phyloP scores from a whole-genome alignment of 2,329 filamentous ascomycete genomes.

The Escovopsis sp. region DNA sequence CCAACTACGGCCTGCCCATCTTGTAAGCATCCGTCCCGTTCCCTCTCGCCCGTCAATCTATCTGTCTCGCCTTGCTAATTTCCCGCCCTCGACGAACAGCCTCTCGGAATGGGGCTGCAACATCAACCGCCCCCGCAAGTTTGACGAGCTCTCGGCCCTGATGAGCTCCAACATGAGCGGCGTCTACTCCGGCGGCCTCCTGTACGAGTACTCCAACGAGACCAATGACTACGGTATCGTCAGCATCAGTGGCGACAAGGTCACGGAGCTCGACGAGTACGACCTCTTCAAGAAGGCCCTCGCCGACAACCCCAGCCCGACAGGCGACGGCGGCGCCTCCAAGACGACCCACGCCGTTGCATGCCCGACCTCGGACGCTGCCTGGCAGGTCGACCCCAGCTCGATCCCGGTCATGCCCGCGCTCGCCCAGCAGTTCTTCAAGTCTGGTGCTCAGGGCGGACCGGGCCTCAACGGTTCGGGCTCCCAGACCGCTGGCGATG shows the following conservation, averaged over 20 bases:
- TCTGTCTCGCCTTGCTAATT: no score
- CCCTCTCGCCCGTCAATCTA: neutral
- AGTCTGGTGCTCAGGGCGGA: constrained; percentile 35
- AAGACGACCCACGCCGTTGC: constrained; percentile 29
- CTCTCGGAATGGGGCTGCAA: constrained; percentile 90
- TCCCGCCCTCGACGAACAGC: constrained; percentile 19
- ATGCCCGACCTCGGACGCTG: constrained; percentile 34
- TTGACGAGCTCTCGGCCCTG: constrained; percentile 63
- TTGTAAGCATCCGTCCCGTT: constrained; percentile 34
- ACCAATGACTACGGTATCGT: constrained; percentile 70
- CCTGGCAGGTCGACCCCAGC: constrained; percentile 37
- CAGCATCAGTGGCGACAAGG: constrained; percentile 38
- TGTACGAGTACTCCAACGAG: constrained; percentile 88
- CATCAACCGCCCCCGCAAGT: constrained; percentile 60
- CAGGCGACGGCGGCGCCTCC: constrained; percentile 34
- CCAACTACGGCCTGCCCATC: constrained; percentile 72
- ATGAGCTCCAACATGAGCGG: constrained; percentile 72
- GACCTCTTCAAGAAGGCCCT: constrained; percentile 34
- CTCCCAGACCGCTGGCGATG: constrained; percentile 36
- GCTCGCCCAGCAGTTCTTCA: constrained; percentile 37
- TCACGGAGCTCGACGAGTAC: constrained; percentile 49
- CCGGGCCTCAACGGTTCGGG: constrained; percentile 38
- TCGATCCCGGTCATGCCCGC: constrained; percentile 37
- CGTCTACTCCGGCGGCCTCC: constrained; percentile 89
- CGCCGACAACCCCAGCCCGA: constrained; percentile 33